Conservation (phyloP, 163 green algal genomes). For the Scenedesmus sp. region DNA sequence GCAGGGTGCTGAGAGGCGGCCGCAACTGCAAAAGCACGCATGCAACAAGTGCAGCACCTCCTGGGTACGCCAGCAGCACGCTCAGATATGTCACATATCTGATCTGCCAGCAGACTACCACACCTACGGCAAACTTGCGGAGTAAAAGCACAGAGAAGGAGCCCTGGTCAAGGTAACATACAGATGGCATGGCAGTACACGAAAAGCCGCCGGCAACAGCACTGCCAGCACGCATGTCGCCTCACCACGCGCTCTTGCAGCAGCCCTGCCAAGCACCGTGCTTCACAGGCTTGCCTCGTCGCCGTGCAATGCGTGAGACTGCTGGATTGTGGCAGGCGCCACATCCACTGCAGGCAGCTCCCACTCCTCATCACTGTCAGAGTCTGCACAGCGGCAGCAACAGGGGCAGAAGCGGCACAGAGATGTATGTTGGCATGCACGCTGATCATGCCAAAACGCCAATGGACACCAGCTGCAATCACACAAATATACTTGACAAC, state of each 20-base stretch:
- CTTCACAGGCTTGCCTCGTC: conserved; percentile 13
- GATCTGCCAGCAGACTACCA: too few relatives aligned
- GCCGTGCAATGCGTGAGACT: neutral
- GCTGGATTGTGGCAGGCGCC: neutral
- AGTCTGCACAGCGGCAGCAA: neutral
- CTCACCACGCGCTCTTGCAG: conserved; percentile 43
- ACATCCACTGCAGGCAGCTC: neutral
- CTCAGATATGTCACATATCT: neutral
- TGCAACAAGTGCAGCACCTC: too few relatives aligned
- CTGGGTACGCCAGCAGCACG: neutral
- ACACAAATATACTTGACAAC: neutral
- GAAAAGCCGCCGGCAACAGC: neutral
- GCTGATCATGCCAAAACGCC: too few relatives aligned
- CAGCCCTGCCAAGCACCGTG: conserved; percentile 43
- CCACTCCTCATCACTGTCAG: conserved; percentile 2
- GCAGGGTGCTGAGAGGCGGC: too few relatives aligned
- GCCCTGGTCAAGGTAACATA: too few relatives aligned
- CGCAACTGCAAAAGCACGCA: too few relatives aligned
- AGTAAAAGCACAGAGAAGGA: too few relatives aligned
- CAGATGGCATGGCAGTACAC: neutral
- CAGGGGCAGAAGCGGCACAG: neutral
- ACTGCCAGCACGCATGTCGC: neutral
- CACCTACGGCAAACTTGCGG: too few relatives aligned
- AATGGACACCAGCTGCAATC: neutral
- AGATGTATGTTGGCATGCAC: neutral